phyloP scores from a whole-genome alignment of 768 basidiomycete genomes.

The Boletus subcaerulescens region DNA sequence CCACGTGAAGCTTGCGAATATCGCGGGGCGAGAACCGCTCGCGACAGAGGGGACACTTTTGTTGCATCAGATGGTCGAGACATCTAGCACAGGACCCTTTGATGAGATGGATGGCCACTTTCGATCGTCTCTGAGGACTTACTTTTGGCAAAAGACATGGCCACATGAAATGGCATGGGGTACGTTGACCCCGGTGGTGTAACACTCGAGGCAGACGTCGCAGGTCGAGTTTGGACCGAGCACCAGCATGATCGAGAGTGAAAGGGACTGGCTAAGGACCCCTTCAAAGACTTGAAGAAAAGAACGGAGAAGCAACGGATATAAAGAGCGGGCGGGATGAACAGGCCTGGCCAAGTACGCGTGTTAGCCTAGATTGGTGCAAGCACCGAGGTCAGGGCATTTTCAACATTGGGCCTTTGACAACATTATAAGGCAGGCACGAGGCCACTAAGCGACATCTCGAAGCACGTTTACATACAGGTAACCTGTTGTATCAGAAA shows the following conservation, averaged over 20 bases:
- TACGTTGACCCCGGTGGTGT: conserved; percentile 47
- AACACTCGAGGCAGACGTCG: conserved; percentile 73
- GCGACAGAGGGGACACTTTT: conserved; percentile 65
- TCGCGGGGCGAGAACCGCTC: conserved; percentile 44
- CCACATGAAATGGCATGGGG: conserved; percentile 71
- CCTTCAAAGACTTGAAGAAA: conserved; percentile 10
- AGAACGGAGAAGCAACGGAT: conserved; percentile 9
- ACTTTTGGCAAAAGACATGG: conserved; percentile 62
- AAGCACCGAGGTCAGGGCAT: conserved; percentile 19
- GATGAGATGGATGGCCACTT: background rate
- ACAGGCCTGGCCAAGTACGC: conserved; percentile 27
- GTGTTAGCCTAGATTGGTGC: conserved; percentile 28
- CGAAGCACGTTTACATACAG: conserved; percentile 21
- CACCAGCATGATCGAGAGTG: conserved; percentile 54
- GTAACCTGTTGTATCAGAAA: conserved; percentile 10
- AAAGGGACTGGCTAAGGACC: conserved; percentile 37
- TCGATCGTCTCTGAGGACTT: conserved; percentile 11
- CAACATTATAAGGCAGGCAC: conserved; percentile 35
- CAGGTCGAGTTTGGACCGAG: conserved; percentile 63
- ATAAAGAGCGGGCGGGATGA: conserved; percentile 19
- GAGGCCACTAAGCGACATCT: conserved; percentile 36
- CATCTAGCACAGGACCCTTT: conserved; percentile 41
- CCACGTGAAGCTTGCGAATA: conserved; percentile 58
- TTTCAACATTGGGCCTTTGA: conserved; percentile 19
- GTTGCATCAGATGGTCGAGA: conserved; percentile 46